phyloP scores from a whole-genome alignment of 495 filamentous ascomycete species.

The Platismatia glauca region DNA sequence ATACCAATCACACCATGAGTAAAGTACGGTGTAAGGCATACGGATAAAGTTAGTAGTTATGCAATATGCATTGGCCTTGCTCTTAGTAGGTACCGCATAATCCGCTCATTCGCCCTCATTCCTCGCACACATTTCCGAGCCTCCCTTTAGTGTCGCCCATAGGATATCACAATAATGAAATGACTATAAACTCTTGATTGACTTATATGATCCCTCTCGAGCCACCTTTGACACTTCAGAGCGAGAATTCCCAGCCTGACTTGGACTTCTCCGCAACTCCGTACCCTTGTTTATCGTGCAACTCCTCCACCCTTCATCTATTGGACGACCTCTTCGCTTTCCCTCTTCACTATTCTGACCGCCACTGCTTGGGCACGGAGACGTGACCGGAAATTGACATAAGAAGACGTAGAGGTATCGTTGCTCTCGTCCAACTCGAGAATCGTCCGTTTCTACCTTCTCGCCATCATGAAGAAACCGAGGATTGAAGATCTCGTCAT shows the following conservation, averaged over 20 bases:
- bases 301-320: background rate
- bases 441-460: background rate
- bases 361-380: background rate
- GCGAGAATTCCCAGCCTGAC: background rate
- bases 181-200: too few relatives aligned
- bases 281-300: background rate
- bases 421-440: background rate
- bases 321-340: background rate
- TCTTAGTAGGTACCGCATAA: background rate
- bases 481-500: conserved; percentile 48
- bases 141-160: background rate
- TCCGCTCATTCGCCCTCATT: background rate
- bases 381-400: background rate
- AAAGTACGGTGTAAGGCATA: too few relatives aligned
- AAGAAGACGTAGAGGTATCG: background rate
- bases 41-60: background rate
- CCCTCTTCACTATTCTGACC: background rate
- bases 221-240: background rate
- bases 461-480: conserved; percentile 49
- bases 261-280: background rate
- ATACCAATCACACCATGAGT: background rate
- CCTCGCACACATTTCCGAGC: background rate
- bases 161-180: background rate
- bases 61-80: background rate
- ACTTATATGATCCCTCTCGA: background rate